phyloP scores from a whole-genome alignment of 768 basidiomycete genomes.

The Rhizopogon vesiculosus region DNA sequence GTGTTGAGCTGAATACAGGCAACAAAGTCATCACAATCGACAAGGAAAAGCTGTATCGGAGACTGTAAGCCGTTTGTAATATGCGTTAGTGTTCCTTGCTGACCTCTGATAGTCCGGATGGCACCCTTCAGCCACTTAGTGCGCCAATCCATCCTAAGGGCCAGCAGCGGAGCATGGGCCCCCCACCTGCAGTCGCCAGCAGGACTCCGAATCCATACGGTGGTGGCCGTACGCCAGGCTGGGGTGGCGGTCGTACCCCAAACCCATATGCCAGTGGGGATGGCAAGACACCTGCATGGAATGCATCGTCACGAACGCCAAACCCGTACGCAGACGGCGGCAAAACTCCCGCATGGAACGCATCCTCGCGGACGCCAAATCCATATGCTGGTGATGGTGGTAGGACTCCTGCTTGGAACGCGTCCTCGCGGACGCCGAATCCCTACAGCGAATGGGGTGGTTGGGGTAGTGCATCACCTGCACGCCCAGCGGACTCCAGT shows the following conservation, averaged over 20 bases:
- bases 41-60: conserved; percentile 69
- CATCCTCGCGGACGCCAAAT: conserved; percentile 68
- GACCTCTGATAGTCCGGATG: conserved; percentile 43
- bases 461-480: conserved; percentile 28
- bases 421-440: conserved; percentile 50
- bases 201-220: conserved; percentile 43
- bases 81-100: not conserved
- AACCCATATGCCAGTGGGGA: conserved; percentile 59
- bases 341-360: conserved; percentile 61
- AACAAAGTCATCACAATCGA: conserved; percentile 89
- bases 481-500: conserved; percentile 23
- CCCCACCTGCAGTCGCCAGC: conserved; percentile 26
- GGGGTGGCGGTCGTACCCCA: conserved; percentile 51
- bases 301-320: conserved; percentile 60
- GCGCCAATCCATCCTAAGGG: conserved; percentile 24
- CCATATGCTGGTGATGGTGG: conserved; percentile 47
- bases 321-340: conserved; percentile 66
- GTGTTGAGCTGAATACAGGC: conserved; percentile 87
- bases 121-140: conserved; percentile 50
- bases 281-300: conserved; percentile 62
- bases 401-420: conserved; percentile 50
- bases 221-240: conserved; percentile 33
- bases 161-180: conserved; percentile 27
- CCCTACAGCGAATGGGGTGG: conserved; percentile 33
- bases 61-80: conserved; percentile 51